Conservation (phyloP, 176 grass and related monocot genomes). For the Tuctoria greenei region DNA sequence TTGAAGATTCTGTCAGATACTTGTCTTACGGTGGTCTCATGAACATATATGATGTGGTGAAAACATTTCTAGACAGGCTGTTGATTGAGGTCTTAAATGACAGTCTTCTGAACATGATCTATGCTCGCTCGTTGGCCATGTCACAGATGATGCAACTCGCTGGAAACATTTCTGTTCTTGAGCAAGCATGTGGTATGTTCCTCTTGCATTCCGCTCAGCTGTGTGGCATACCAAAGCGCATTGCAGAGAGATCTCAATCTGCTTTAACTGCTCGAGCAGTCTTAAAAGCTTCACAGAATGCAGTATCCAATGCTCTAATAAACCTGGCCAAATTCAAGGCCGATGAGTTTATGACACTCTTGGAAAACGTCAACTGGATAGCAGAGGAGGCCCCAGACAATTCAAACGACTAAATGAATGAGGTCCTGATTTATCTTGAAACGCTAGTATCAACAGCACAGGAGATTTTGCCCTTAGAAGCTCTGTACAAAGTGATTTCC, state of each 20-base stretch:
- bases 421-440: conserved; percentile 78
- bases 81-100: conserved; percentile 89
- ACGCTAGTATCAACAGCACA: conserved; percentile 62
- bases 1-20: conserved; percentile 88
- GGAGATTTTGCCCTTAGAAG: conserved; percentile 73
- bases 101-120: conserved; percentile 71
- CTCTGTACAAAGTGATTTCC: conserved; percentile 72
- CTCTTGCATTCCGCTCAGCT: conserved; percentile 60
- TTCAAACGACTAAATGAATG: conserved; percentile 87
- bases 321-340: conserved; percentile 79
- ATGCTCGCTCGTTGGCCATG: conserved; percentile 59
- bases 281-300: conserved; percentile 81
- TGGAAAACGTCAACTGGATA: conserved; percentile 76
- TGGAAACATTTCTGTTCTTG: conserved; percentile 72
- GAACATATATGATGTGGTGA: conserved; percentile 68
- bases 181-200: conserved; percentile 62
- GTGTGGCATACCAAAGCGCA: conserved; percentile 64
- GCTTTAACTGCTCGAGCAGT: conserved; percentile 78
- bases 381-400: conserved; percentile 71
- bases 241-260: conserved; percentile 61
- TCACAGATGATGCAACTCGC: conserved; percentile 87
- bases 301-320: conserved; percentile 69
- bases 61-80: conserved; percentile 71
- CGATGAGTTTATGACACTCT: conserved; percentile 72
- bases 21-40: conserved; percentile 61